Evolutionary conservation across 23 red algal species (phyloP).

Genomic region (Cyanidium caldarium): DNA sequence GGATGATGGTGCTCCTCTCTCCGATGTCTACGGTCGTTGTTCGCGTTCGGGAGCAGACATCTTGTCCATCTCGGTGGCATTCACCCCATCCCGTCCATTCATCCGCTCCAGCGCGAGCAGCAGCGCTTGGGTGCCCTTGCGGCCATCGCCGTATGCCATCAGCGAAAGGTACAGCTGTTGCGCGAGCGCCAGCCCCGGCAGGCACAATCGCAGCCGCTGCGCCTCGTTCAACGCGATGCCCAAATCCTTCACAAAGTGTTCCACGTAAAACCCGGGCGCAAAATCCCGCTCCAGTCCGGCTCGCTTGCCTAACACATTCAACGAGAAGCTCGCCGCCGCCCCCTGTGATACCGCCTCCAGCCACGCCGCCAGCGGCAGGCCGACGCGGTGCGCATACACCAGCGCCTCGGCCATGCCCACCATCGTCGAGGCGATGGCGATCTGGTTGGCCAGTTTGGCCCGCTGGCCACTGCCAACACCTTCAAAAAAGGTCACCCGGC

Average conservation of each 20-base stretch:
- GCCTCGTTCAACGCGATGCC: slow-evolving; percentile 54
- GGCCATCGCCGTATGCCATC: slow-evolving; percentile 38
- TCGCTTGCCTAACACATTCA: too few species aligned
- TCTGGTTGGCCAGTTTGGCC: slow-evolving; percentile 65
- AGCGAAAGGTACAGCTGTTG: slow-evolving; percentile 72
- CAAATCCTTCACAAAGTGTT: slow-evolving; percentile 83
- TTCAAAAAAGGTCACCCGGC: slow-evolving; percentile 30
- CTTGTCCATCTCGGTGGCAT: too few species aligned
- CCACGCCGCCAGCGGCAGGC: slow-evolving; percentile 47
- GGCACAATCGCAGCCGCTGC: slow-evolving; percentile 35
- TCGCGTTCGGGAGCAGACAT: too few species aligned
- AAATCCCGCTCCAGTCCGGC: slow-evolving; percentile 56
- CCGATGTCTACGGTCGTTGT: too few species aligned
- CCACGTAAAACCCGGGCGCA: slow-evolving; percentile 71
- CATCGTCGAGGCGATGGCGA: slow-evolving; percentile 58
- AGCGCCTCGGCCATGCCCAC: slow-evolving; percentile 65
- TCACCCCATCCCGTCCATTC: too few species aligned
- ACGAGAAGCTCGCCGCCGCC: slow-evolving; percentile 33
- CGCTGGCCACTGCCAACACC: slow-evolving; percentile 46
- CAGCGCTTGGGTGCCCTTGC: slow-evolving; percentile 52
- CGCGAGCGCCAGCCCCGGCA: slow-evolving; percentile 61
- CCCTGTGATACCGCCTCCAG: slow-evolving; percentile 34
- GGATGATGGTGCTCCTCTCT: too few species aligned
- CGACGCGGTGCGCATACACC: slow-evolving; percentile 49
- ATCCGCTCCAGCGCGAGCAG: slow-evolving; percentile 25